These are phyloP conservation scores for Erodium chrysanthum DNA, from an alignment of 441 rosid species.

Conservation along the genomic window DNA sequence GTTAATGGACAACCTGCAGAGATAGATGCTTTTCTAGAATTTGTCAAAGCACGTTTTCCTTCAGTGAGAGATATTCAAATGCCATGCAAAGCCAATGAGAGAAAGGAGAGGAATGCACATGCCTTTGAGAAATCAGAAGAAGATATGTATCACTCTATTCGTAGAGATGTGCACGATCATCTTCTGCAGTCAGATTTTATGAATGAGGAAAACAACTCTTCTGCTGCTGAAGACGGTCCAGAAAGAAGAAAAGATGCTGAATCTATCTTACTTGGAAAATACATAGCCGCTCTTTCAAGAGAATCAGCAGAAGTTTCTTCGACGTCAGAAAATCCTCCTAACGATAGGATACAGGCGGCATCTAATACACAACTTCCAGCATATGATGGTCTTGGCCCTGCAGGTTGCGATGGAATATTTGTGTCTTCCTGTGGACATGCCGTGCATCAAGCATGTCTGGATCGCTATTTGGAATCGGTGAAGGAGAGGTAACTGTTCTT, in stretches of 20 bases:
- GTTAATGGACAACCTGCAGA: constrained; percentile 35
- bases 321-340: constrained; percentile 32
- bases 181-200: constrained; percentile 21
- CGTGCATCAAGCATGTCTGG: constrained; percentile 86
- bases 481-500: constrained; percentile 62
- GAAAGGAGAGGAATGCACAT: constrained; percentile 28
- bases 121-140: constrained; percentile 53
- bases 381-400: constrained; percentile 66
- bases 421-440: constrained; percentile 96
- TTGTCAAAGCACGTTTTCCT: constrained; percentile 45
- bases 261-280: constrained; percentile 42
- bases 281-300: constrained; percentile 37
- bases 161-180: constrained; percentile 30
- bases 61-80: constrained; percentile 34
- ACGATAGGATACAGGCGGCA: constrained; percentile 24
- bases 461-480: constrained; percentile 72
- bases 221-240: constrained; percentile 27
- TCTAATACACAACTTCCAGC: constrained; percentile 26
- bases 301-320: constrained; percentile 34
- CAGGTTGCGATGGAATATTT: constrained; percentile 78
- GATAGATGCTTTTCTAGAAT: constrained; percentile 42
- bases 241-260: constrained; percentile 30
- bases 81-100: constrained; percentile 33
- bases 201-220: constrained; percentile 23
- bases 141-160: constrained; percentile 41